Base-by-base conservation (phyloP, 768 basidiomycete species). In the Lepiota brunneoincarnata region DNA sequence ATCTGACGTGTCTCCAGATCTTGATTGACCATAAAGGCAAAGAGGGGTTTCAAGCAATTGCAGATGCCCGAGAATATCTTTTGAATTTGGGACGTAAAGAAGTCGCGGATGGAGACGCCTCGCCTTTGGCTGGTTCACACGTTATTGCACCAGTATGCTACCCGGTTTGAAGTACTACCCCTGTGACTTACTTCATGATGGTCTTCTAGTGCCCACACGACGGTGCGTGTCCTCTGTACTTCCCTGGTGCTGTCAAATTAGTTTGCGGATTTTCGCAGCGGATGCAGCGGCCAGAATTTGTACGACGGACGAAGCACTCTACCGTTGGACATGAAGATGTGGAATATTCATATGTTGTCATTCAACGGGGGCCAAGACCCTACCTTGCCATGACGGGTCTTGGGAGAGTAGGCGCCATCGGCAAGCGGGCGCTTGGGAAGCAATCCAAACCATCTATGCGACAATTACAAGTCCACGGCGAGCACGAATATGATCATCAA, bases 201-300 rank as follows among this genome's bases (percentile, higher is more conserved):
- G 31, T 10, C 63, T 15, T 34, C 14, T 26, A 95, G 87, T 98
- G 96, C 64, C 92, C 96, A 11, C 96, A 98, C 63, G 95, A 98
- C 64, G 77, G 78, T 20, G 73, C 75, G 39, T 98, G 96, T 67
- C 95, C 96, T 1, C 71, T 98, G 23, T 76, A 81, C 63, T 72
- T 76, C 56, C 73, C 78, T n/a, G 81, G 82, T 34, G 66, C 77
- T 6, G 70, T 63, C 23, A 72, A 75, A 47, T 70, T 87, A 1
- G 73, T 81, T 40, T 98, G 96, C 64, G 84, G 88, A 15, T 97
- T 95, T 70, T 81, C 83, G 6, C 96, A 98, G 65, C 84, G 93
- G 45, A 71, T 96, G 38, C 91, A 95, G 64, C 81, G 91, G 20
- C 94, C 96, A 9, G 72, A 77, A 9, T 97, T 97, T 69, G 77